Evolutionary conservation across 2,329 filamentous ascomycete species (phyloP).

Genomic region (Nannizzia gypsea): DNA sequence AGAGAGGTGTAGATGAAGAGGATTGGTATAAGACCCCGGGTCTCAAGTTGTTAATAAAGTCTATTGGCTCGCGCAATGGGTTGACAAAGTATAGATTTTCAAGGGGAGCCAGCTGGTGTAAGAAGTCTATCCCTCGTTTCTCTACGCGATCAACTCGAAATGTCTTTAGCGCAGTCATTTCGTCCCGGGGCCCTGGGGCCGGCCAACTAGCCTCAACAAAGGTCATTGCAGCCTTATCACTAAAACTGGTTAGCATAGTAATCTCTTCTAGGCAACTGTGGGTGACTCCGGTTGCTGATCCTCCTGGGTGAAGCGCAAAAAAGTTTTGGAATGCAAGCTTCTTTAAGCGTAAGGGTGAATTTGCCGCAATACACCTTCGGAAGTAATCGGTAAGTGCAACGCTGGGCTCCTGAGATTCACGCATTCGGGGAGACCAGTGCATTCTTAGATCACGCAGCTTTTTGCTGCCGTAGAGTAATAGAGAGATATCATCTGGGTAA

Average conservation of each 20-base stretch:
- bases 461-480: conserved; percentile 42
- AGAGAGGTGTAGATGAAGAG: conserved; percentile 8
- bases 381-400: conserved; percentile 45
- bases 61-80: conserved; percentile 21
- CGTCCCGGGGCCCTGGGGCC: conserved; percentile 10
- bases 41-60: conserved; percentile 23
- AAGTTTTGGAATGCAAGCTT: conserved; percentile 47
- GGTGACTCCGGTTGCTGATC: conserved; percentile 37
- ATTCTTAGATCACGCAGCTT: conserved; percentile 45
- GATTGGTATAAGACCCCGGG: conserved; percentile 8
- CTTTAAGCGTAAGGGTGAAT: conserved; percentile 37
- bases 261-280: conserved; percentile 34
- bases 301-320: conserved; percentile 42
- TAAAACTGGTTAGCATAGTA: conserved; percentile 42
- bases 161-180: conserved; percentile 29
- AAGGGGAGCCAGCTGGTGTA: conserved; percentile 34
- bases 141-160: conserved; percentile 40
- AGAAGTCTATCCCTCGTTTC: conserved; percentile 33
- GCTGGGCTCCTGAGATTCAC: conserved; percentile 46
- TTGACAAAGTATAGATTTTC: conserved; percentile 45
- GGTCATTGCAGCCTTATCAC: conserved; percentile 28
- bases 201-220: conserved; percentile 49
- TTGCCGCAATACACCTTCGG: conserved; percentile 40
- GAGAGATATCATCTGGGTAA: conserved; percentile 51
- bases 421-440: conserved; percentile 53